Evolutionary conservation across 2,329 filamentous ascomycete species (phyloP), one percentile per base, ranked within the genome.

Genomic region (Fusarium sororula): DNA sequence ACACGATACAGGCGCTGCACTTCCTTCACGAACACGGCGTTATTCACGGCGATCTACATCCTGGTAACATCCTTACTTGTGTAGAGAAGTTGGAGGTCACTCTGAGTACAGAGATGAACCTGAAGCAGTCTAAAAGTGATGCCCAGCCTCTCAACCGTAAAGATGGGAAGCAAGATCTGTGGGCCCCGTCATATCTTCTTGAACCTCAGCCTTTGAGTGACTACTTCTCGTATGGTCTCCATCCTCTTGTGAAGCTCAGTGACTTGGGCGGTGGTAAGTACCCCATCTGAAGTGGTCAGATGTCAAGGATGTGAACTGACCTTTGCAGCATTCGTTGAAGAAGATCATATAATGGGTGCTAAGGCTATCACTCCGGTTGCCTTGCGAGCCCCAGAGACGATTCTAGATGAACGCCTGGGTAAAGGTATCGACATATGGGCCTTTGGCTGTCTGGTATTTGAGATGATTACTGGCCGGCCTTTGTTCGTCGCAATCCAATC

Each of bases 221-320:
- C 7, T 24, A 45, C 7, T 62, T 58, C 24, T 58, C 59, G 1
- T 22, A 38, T 18, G 39, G 11, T 5, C 39, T 62, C 4, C 2
- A 22, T 15, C 38, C 24, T 0, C 24, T 44, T 20, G 38, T 45
- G 5, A 57, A 62, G 4, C 50, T 62, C 1, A 1, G 5, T 15
- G 59, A 62, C 8, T 24, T 58, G 17, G 59, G 51, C n/a, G 59
- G 51, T 2, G 30, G 59, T 38, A 5, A 22, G 59, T 24, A 5
- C 17, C 11, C 14, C 4, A 20, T 9, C 17, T 51, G 9, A 4
- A n/a, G 3, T 0, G 10, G 6, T 7, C 18, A 6, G 12, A n/a
- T 24, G 15, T 0, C 2, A 9, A 15, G 17, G 12, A 8, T 3
- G 2, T 20, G 13, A 1, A 10, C 18, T 51, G 30, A 37, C 6